Evolutionary conservation across 208 protist species (phyloP).

Genomic region (Trypanosoma scelopori): DNA sequence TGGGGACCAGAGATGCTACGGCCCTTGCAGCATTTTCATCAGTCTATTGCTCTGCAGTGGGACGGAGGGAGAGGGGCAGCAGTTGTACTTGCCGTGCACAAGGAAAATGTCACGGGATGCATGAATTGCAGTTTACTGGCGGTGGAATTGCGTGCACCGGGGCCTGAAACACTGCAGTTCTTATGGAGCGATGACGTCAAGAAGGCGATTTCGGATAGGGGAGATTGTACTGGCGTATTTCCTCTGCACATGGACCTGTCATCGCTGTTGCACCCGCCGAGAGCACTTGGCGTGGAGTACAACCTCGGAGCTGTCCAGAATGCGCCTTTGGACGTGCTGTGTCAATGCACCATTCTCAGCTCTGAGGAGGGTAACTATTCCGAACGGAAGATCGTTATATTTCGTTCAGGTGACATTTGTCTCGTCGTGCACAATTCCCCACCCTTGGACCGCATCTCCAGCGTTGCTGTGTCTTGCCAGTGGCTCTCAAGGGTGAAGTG

Average conservation of each 20-base stretch:
- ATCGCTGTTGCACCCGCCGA: not conserved
- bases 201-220: not conserved
- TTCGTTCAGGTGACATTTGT: slow-evolving; percentile 31
- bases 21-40: slow-evolving; percentile 7
- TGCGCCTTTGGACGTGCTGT: slow-evolving; percentile 9
- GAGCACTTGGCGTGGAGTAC: slow-evolving; percentile 6
- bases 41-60: slow-evolving; percentile 12
- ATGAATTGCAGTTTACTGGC: slow-evolving; percentile 3
- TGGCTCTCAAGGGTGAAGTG: slow-evolving; percentile 21
- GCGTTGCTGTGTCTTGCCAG: not conserved
- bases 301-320: slow-evolving; percentile 13
- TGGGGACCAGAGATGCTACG: not conserved
- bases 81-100: slow-evolving; percentile 5
- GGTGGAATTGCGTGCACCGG: not conserved
- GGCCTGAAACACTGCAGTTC: not conserved
- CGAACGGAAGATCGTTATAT: slow-evolving; percentile 15
- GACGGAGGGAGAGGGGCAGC: slow-evolving; percentile 6
- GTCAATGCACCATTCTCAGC: slow-evolving; percentile 4
- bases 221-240: not conserved
- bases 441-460: too few relatives aligned
- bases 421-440: not conserved
- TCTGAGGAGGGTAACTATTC: slow-evolving; percentile 1
- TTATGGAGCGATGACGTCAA: not conserved
- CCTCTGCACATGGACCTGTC: slow-evolving; percentile 1
- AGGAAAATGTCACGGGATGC: not conserved